Conservation (phyloP, 805 yeast genomes). For the Barnettozyma populi region DNA sequence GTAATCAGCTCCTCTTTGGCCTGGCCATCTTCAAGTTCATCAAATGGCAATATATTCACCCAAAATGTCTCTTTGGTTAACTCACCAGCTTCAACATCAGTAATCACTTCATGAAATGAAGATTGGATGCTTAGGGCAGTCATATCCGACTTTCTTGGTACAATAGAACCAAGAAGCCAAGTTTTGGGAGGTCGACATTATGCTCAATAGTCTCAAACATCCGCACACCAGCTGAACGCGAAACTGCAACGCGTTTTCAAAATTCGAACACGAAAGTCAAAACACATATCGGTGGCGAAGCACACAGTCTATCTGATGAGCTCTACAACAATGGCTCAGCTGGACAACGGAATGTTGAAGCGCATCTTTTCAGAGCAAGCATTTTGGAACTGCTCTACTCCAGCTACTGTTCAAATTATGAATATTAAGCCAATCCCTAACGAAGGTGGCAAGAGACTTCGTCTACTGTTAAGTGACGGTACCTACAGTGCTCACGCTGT, state of each 20-base stretch:
- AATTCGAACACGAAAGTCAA: neutral
- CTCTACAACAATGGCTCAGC: neutral
- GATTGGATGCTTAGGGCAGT: conserved; percentile 34
- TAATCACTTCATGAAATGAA: conserved; percentile 38
- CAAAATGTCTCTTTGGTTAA: conserved; percentile 34
- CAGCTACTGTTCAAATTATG: conserved; percentile 32
- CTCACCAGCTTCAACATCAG: conserved; percentile 29
- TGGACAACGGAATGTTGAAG: conserved; percentile 17
- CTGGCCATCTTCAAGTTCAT: conserved; percentile 19
- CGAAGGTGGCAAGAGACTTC: conserved; percentile 36
- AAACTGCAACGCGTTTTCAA: neutral
- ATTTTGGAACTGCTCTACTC: conserved; percentile 18
- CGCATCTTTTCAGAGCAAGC: conserved; percentile 18
- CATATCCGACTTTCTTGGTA: conserved; percentile 3
- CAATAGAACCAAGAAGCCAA: neutral
- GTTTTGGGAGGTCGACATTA: neutral
- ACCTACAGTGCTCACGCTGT: conserved; percentile 45
- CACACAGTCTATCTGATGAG: neutral
- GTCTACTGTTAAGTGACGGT: conserved; percentile 50
- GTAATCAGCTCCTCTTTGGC: conserved; percentile 27
- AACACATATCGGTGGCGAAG: neutral
- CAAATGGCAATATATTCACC: conserved; percentile 28
- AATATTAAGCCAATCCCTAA: conserved; percentile 34
- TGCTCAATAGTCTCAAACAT: neutral
- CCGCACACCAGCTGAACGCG: conserved; percentile 1